Conservation (phyloP, 176 grass and related monocot genomes). For the Aegilops bicornis region DNA sequence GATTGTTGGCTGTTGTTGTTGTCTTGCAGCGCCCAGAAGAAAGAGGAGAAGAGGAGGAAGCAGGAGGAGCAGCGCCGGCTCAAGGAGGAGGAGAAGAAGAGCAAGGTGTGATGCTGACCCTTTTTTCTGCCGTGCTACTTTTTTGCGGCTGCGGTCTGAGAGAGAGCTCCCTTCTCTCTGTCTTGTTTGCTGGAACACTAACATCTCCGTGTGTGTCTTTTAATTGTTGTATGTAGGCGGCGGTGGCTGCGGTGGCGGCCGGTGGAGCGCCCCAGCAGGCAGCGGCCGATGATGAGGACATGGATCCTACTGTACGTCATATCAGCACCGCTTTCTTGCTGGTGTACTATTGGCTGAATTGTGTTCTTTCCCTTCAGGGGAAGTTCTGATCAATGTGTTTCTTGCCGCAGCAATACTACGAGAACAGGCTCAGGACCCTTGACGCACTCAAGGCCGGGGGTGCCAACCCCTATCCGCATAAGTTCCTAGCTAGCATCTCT, state of each 20-base stretch:
- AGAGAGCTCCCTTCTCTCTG: background rate
- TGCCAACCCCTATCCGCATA: conserved; percentile 80
- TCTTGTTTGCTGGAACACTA: background rate
- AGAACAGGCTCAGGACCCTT: conserved; percentile 78
- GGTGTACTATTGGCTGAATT: background rate
- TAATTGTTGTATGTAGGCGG: conserved; percentile 38
- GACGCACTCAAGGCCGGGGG: conserved; percentile 41
- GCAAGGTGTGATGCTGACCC: conserved; percentile 35
- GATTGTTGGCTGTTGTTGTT: background rate
- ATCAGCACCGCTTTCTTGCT: background rate
- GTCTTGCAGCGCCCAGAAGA: conserved; percentile 66
- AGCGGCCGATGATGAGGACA: conserved; percentile 82
- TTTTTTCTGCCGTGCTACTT: background rate
- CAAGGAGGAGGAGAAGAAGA: conserved; percentile 86
- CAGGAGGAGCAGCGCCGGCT: conserved; percentile 88
- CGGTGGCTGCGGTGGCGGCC: conserved; percentile 31
- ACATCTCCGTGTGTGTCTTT: background rate
- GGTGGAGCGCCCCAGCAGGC: conserved; percentile 44
- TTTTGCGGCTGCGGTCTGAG: background rate
- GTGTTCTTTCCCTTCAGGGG: conserved; percentile 2
- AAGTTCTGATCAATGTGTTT: background rate
- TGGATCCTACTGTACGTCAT: conserved; percentile 82
- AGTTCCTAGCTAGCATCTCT: conserved; percentile 57
- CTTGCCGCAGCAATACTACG: conserved; percentile 75
- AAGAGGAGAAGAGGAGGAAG: conserved; percentile 83